Evolutionary conservation across 2,329 filamentous ascomycete species (phyloP).

Genomic region (Colletotrichum phormii): DNA sequence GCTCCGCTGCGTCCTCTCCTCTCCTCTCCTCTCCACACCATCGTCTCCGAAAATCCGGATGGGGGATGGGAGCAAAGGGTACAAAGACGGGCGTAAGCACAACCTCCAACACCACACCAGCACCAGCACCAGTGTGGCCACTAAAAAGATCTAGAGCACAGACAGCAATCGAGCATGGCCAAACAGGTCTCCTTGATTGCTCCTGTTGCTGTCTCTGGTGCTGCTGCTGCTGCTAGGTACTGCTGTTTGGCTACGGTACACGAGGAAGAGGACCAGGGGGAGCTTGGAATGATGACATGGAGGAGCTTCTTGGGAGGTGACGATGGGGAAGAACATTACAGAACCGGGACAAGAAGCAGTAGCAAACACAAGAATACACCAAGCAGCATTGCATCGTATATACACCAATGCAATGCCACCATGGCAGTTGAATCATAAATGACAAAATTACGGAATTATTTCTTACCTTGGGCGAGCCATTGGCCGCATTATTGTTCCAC

Average conservation of each 20-base stretch:
- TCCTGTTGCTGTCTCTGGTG: neutral
- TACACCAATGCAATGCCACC: neutral
- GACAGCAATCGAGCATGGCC: constrained; percentile 10
- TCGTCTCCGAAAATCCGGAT: constrained; percentile 31
- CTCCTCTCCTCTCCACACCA: constrained; percentile 11
- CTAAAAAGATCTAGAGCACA: constrained; percentile 19
- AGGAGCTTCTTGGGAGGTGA: neutral
- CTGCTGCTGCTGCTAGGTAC: neutral
- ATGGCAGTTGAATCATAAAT: neutral
- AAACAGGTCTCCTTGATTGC: neutral
- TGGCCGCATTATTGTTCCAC: constrained; percentile 56
- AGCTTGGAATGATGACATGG: constrained; percentile 9
- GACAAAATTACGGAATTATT: constrained; percentile 11
- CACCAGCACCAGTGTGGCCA: constrained; percentile 7
- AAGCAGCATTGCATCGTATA: neutral
- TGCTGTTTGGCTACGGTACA: constrained; percentile 14
- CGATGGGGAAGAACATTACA: constrained; percentile 1
- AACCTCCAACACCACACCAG: constrained; percentile 6
- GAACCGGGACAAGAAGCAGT: neutral
- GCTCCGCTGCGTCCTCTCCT: no score
- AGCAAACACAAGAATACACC: neutral
- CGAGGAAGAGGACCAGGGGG: neutral
- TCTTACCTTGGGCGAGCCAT: constrained; percentile 61
- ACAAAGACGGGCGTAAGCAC: constrained; percentile 27
- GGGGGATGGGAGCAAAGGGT: constrained; percentile 28